Evolutionary conservation across 1,284 basidiomycete species (phyloP).

Genomic region (Rhizoctonia solani): DNA sequence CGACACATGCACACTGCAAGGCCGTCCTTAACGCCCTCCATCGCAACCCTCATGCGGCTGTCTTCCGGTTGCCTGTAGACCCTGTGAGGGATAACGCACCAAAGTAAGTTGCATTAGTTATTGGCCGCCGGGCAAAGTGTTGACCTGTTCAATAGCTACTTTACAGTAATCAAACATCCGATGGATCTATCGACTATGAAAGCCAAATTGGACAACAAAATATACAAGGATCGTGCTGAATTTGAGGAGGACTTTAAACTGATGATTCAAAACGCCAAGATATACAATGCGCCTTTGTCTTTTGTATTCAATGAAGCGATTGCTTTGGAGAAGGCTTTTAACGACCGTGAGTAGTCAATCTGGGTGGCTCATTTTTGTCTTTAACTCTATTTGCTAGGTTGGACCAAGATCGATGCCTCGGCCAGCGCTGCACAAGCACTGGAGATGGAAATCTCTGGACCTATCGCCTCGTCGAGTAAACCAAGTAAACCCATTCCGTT

Average conservation of each 20-base stretch:
- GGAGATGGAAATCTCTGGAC: conserved; percentile 63
- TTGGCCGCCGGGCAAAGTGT: conserved; percentile 24
- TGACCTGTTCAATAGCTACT: conserved; percentile 63
- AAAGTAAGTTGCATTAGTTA: conserved; percentile 58
- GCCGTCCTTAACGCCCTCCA: conserved; percentile 58
- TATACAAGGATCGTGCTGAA: conserved; percentile 79
- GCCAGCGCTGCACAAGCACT: conserved; percentile 22
- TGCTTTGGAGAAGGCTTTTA: conserved; percentile 79
- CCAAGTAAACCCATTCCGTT: conserved; percentile 69
- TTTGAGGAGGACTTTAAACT: conserved; percentile 89
- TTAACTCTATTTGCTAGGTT: conserved; percentile 11
- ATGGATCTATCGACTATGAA: conserved; percentile 94
- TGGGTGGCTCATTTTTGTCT: neutral
- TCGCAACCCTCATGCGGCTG: conserved; percentile 71
- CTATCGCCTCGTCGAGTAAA: conserved; percentile 51
- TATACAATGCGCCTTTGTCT: conserved; percentile 78
- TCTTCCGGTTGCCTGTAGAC: conserved; percentile 90
- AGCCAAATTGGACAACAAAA: conserved; percentile 83
- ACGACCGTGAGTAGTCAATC: conserved; percentile 68
- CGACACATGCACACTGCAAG: conserved; percentile 51
- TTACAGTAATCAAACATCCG: conserved; percentile 86
- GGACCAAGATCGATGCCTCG: conserved; percentile 27
- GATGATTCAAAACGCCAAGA: conserved; percentile 86
- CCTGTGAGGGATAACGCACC: conserved; percentile 84
- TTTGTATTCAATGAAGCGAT: conserved; percentile 79